Conservation (phyloP, 352 stramenopile genomes). For the Halophytophthora batemanensis region DNA sequence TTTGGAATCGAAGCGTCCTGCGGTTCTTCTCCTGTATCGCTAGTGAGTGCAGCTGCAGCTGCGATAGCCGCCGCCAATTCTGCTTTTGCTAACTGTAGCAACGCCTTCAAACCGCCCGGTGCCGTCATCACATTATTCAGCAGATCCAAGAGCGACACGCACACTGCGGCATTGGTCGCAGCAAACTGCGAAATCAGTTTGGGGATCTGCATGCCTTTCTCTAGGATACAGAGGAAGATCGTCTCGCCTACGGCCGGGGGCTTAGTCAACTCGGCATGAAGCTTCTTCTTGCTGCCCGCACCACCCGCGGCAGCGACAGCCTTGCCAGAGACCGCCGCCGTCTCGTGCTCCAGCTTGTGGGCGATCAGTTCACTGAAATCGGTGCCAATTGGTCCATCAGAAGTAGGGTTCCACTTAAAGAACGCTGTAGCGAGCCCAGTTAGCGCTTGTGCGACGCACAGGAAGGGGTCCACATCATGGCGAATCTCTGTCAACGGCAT, state of each 20-base stretch:
- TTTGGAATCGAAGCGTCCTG: not conserved
- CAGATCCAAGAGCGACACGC: constrained; percentile 28
- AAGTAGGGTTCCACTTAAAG: constrained; percentile 32
- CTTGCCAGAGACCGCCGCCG: constrained; percentile 5
- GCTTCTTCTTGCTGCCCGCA: constrained; percentile 39
- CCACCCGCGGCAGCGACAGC: constrained; percentile 2
- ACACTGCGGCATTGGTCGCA: constrained; percentile 23
- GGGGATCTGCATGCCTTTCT: constrained; percentile 20
- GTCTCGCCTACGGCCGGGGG: constrained; percentile 20
- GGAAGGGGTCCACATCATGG: constrained; percentile 37
- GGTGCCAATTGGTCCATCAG: not conserved
- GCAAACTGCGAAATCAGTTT: constrained; percentile 24
- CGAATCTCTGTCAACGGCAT: constrained; percentile 25
- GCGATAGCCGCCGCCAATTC: constrained; percentile 5
- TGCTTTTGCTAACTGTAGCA: constrained; percentile 26
- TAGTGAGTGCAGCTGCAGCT: not conserved
- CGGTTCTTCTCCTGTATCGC: not conserved
- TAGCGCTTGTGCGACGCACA: constrained; percentile 29
- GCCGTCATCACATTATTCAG: constrained; percentile 29
- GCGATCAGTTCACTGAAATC: constrained; percentile 32
- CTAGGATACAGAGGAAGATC: constrained; percentile 29
- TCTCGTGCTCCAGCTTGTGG: constrained; percentile 7
- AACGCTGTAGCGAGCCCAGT: constrained; percentile 28
- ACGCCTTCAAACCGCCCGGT: constrained; percentile 27
- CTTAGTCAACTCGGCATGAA: constrained; percentile 21